Percentiles rank a stretch among this genome's conserved stretches.
phyloP scores from a whole-genome alignment of 176 grass and related monocot genomes.

The Eragrostis curvula region DNA sequence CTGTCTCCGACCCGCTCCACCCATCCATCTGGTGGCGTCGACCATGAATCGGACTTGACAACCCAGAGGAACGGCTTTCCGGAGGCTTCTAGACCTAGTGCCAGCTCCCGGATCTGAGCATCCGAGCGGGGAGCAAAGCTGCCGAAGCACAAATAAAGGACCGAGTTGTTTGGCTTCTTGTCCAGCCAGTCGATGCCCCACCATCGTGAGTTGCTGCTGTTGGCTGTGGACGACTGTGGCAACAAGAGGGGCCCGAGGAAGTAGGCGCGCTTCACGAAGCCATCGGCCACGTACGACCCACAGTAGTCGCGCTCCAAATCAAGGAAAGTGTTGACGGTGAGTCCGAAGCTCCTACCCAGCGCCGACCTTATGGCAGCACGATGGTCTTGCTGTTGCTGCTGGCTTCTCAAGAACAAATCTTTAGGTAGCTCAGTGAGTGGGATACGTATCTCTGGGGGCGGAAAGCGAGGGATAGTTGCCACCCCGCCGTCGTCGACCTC shows the following conservation, averaged over 20 bases:
- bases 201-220: neutral
- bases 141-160: slow-evolving; percentile 50
- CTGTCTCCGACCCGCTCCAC: neutral
- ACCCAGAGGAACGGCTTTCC: slow-evolving; percentile 40
- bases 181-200: slow-evolving; percentile 38
- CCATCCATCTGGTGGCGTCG: neutral
- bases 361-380: fast-evolving
- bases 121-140: slow-evolving; percentile 7
- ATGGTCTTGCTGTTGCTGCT: too few relatives aligned
- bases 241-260: slow-evolving; percentile 34
- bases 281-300: neutral
- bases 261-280: neutral
- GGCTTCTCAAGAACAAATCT: neutral
- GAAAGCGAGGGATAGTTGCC: neutral
- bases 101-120: slow-evolving; percentile 30
- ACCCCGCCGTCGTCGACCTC: neutral
- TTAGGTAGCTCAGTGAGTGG: slow-evolving; percentile 16
- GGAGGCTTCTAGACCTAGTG: slow-evolving; percentile 37
- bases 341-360: neutral
- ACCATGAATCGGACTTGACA: neutral
- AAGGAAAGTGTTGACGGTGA: slow-evolving; percentile 33
- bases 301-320: slow-evolving; percentile 22
- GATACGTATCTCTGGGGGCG: neutral
- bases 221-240: neutral
- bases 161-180: neutral